Evolutionary conservation across 2,329 filamentous ascomycete species (phyloP), one percentile per base, ranked within the genome.

Genomic region (Colletotrichum sp.): DNA sequence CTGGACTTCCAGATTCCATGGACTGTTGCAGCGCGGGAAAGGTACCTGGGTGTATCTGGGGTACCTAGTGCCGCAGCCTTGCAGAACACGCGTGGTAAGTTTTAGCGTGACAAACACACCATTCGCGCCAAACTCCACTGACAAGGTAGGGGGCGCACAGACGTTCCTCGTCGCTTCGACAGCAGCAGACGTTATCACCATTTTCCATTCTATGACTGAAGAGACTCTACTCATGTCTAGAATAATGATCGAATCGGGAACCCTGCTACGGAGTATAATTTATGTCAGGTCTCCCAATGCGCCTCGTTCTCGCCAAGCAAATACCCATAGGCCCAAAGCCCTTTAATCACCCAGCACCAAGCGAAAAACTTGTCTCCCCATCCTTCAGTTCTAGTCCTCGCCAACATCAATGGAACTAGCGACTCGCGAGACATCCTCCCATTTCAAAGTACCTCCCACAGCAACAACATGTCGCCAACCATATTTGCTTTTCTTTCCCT

Each of bases 41-140:
- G 18, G 66, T 55, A 64, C 71, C 60, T 34, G 22, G 32, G 34
- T 18, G 57, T 72, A 55, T 16, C 62, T 34, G 60, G 48, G 55
- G 39, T 44, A 39, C 16, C 36, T 39, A 22, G 10, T n/a, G 32
- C 65, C n/a, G 26, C 59, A 71, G 72, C 72, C 72, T 74, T 71
- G 67, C 72, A 74, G 44, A 22, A 71, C 28, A 48, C 59, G 48
- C 52, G 72, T 65, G 22, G 72, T 75, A 71, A 66, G 26, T 44
- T 74, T 75, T 66, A 75, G 72, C 68, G 60, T 75, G 60, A 65
- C 13, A 71, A 74, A 60, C 60, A 26, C 60, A 30, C 28, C 16
- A 18, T 16, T 59, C 52, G 48, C 34, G 52, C 32, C 34, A 22
- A 26, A 68, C 48, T 36, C 39, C 48, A 30, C 59, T n/a, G 22